Base-by-base conservation (phyloP, 495 filamentous ascomycete species). In the Aspergillus asperescens region DNA sequence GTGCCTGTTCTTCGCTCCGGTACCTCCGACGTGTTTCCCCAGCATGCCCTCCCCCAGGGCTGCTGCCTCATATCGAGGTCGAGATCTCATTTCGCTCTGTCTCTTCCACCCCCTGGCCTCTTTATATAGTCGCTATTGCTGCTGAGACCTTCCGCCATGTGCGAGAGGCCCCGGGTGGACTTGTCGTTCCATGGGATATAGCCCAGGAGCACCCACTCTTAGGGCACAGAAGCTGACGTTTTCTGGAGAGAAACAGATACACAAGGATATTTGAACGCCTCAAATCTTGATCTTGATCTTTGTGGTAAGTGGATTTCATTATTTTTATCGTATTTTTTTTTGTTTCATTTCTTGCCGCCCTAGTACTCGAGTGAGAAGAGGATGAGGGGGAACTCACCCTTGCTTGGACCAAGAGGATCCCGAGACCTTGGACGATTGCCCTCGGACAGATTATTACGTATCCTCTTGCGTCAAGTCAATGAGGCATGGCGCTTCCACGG, bases 311-410 rank as follows among this genome's bases (percentile, higher is more conserved):
- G 2, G n/a, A 4, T 4, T 35, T 16, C 3, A 1, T 22, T 25
- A 13, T 8, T 34, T 15, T 15, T 35, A 12, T 47, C 10, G 42
- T 42, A 12, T 27, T 40, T 49, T 9, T 3, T 52, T 41, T 31
- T 31, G 13, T 48, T 13, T 18, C 38, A 20, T 13, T 31, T 38
- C 24, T 31, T 16, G 25, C 19, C 27, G 44, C 35, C n/a, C 31
- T 42, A 32, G 43, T 32, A n/a, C n/a, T n/a, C 28, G 22, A 13
- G 34, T 8, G 31, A 54, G 42, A 28, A 42, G 48, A 20, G n/a
- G 50, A 35, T 9, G 41, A 24, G 29, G 41, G 31, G 50, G n/a
- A 43, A 29, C 7, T 41, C 50, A 38, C 20, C 29, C n/a, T 25
- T 53, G 41, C 37, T 24, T 27, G 28, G 24, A 25, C n/a, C 39